Percentiles rank a stretch among this genome's conserved stretches.
phyloP scores from a whole-genome alignment of 2,329 filamentous ascomycete species.

The Ceratocystis colombiana region DNA sequence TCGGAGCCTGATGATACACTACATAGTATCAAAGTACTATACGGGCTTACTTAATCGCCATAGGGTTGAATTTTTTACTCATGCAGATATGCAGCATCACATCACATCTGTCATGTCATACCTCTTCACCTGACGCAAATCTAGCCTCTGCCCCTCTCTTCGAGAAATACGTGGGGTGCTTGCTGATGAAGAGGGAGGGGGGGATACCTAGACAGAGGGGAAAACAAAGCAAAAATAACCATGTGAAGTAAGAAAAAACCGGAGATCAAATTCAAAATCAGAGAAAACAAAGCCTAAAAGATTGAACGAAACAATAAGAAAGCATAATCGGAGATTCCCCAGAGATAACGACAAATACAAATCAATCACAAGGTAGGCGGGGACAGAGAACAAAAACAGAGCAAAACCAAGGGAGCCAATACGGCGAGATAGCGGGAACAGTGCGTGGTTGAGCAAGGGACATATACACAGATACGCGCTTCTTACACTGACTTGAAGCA shows the following conservation, averaged over 20 bases:
- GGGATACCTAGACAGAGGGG: no score
- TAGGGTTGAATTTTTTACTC: neutral
- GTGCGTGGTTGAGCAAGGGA: neutral
- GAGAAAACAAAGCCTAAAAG: neutral
- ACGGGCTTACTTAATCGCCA: neutral
- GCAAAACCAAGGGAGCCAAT: neutral
- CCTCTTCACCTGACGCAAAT: neutral
- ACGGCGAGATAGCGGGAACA: no score
- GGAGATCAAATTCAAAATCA: neutral
- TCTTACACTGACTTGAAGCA: slow-evolving; percentile 31
- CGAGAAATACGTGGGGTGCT: neutral
- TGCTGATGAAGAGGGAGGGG: neutral
- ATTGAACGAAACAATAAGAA: neutral
- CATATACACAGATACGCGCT: neutral
- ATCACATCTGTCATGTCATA: neutral
- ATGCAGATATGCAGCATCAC: neutral
- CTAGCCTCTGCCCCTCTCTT: neutral
- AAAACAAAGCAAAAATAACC: neutral
- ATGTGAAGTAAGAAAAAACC: neutral
- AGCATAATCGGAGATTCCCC: neutral
- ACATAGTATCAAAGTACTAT: neutral
- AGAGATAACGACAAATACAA: neutral
- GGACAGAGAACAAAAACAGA: neutral
- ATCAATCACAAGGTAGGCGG: neutral
- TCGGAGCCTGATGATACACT: neutral